A percentile compares a stretch with the other conserved stretches of the same genome.
Evolutionary conservation across 345 rosid species (phyloP).

Genomic region (Aquilaria sinensis): DNA sequence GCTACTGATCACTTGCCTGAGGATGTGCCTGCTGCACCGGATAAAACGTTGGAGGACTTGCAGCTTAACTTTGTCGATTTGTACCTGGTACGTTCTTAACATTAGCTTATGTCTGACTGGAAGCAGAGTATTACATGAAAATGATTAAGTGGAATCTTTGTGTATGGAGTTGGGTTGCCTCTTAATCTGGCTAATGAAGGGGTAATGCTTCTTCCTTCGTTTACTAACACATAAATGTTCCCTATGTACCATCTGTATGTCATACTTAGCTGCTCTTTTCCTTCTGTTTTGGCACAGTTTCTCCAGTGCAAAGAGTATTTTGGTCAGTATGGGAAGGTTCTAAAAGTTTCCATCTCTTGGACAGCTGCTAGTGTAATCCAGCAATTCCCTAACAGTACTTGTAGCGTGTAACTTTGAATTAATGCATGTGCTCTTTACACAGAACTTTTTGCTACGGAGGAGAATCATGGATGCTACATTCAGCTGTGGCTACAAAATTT

Average conservation of each 20-base stretch:
- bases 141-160: constrained; percentile 80
- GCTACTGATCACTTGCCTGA: constrained; percentile 50
- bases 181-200: constrained; percentile 86
- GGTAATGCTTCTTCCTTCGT: constrained; percentile 27
- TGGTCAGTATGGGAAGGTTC: constrained; percentile 88
- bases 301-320: constrained; percentile 74
- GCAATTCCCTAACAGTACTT: constrained; percentile 83
- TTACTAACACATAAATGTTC: neutral
- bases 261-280: neutral
- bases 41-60: constrained; percentile 55
- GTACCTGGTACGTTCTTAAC: constrained; percentile 48
- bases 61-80: constrained; percentile 68
- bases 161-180: constrained; percentile 87
- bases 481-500: no score
- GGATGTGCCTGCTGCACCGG: constrained; percentile 50
- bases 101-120: constrained; percentile 1
- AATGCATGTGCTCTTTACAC: neutral
- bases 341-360: constrained; percentile 90
- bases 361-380: constrained; percentile 81
- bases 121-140: constrained; percentile 67
- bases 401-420: constrained; percentile 70
- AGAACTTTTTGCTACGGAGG: no score
- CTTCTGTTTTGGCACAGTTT: constrained; percentile 35
- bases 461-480: no score
- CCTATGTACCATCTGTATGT: no score